Evolutionary conservation across 2,329 filamentous ascomycete genomes (phyloP).

Genomic region (Pseudogymnoascus sp.): DNA sequence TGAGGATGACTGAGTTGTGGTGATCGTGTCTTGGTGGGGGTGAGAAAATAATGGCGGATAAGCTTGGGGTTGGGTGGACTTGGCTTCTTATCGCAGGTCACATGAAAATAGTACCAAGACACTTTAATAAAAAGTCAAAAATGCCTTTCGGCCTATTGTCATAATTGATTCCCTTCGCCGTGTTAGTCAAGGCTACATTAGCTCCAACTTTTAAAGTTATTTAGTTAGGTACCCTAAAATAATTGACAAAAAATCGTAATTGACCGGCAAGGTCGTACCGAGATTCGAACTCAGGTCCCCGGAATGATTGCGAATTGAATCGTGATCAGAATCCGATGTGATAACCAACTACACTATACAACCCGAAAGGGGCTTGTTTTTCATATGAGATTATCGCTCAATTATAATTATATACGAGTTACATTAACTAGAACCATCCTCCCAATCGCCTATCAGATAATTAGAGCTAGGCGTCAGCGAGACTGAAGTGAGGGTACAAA

Average conservation of each 20-base stretch:
- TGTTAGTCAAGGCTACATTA: neutral
- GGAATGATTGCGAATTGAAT: neutral
- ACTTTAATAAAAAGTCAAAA: neutral
- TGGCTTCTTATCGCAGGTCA: slow-evolving; percentile 8
- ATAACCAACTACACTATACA: slow-evolving; percentile 9
- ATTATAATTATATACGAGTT: neutral
- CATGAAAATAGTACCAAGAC: neutral
- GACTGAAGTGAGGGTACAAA: too few relatives aligned
- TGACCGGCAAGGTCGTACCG: slow-evolving; percentile 8
- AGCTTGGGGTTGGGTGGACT: neutral
- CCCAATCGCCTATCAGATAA: too few relatives aligned
- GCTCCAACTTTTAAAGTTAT: neutral
- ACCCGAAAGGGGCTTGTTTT: slow-evolving; percentile 5
- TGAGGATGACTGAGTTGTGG: neutral
- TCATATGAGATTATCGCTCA: neutral
- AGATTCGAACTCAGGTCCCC: slow-evolving; percentile 8
- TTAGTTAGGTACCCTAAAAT: neutral
- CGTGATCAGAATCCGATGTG: slow-evolving; percentile 7
- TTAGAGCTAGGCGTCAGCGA: too few relatives aligned
- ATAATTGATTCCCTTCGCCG: neutral
- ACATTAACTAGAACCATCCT: too few relatives aligned
- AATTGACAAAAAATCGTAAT: neutral
- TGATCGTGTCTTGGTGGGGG: slow-evolving; percentile 2
- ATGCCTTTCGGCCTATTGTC: neutral
- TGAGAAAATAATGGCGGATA: slow-evolving; percentile 8